Evolutionary conservation across 495 filamentous ascomycete genomes (phyloP).

Genomic region (Staphylotrichum tortipilum): DNA sequence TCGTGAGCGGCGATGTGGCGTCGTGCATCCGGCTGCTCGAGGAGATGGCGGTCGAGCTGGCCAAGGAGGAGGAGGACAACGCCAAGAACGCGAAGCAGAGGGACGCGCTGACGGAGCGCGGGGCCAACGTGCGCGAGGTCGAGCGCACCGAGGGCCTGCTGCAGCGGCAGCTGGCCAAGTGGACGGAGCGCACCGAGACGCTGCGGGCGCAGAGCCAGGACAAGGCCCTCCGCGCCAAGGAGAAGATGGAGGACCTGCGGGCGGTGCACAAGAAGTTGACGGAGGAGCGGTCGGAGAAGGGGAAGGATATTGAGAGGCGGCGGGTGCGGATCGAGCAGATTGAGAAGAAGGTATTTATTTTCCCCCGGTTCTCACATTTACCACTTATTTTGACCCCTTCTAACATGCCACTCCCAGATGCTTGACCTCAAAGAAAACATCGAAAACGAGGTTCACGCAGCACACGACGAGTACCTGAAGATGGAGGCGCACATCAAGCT

Average conservation of each 20-base stretch:
- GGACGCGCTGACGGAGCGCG: conserved; percentile 78
- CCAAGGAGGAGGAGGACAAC: conserved; percentile 84
- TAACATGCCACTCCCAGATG: conserved; percentile 58
- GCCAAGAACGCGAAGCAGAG: conserved; percentile 67
- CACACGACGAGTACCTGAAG: conserved; percentile 89
- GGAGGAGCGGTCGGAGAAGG: conserved; percentile 76
- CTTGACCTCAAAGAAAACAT: conserved; percentile 93
- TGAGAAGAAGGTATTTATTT: conserved; percentile 77
- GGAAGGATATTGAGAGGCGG: conserved; percentile 81
- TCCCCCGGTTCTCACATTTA: conserved; percentile 11
- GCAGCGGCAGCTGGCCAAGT: conserved; percentile 72
- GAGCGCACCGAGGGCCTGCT: conserved; percentile 78
- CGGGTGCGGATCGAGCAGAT: conserved; percentile 91
- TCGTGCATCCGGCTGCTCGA: conserved; percentile 81
- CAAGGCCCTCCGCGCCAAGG: conserved; percentile 69
- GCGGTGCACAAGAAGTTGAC: conserved; percentile 69
- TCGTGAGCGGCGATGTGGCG: conserved; percentile 73
- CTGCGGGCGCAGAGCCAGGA: conserved; percentile 67
- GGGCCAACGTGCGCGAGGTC: conserved; percentile 82
- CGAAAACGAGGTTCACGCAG: conserved; percentile 78
- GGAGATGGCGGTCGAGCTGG: conserved; percentile 71
- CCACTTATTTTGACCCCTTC: conserved; percentile 10
- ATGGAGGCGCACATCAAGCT: conserved; percentile 94
- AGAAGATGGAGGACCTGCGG: conserved; percentile 83
- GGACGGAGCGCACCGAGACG: conserved; percentile 75